phyloP scores from a whole-genome alignment of 192 early-diverging fungal genomes.

The Coemansia sp. region DNA sequence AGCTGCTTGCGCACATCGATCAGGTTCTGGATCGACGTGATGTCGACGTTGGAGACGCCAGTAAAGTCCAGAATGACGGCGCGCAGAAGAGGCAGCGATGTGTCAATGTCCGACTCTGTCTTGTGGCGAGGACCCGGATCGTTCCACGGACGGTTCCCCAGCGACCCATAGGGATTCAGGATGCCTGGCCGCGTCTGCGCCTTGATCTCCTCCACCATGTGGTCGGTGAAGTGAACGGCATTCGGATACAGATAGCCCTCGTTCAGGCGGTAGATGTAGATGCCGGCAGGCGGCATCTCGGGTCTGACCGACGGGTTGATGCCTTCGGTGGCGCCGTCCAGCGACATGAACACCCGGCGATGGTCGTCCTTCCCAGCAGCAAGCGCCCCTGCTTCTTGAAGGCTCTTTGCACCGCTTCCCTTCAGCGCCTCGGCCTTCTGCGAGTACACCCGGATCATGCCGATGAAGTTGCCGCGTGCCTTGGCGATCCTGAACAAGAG shows the following conservation, averaged over 20 bases:
- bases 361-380: not conserved
- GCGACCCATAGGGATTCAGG: conserved; percentile 44
- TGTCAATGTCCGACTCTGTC: conserved; percentile 44
- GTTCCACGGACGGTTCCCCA: conserved; percentile 61
- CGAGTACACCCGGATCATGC: conserved; percentile 41
- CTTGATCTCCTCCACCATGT: conserved; percentile 53
- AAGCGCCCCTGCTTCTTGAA: not conserved
- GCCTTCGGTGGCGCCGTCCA: conserved; percentile 53
- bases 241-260: conserved; percentile 54
- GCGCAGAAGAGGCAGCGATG: conserved; percentile 54
- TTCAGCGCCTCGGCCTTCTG: not conserved
- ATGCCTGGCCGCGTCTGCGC: conserved; percentile 51
- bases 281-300: conserved; percentile 22
- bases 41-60: conserved; percentile 75
- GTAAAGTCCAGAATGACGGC: conserved; percentile 83
- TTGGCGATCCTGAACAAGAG: conserved; percentile 77
- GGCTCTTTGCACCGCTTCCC: not conserved
- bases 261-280: conserved; percentile 53
- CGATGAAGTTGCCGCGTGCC: conserved; percentile 50
- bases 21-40: conserved; percentile 75
- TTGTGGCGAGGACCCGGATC: conserved; percentile 56
- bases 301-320: conserved; percentile 35
- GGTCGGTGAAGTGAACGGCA: conserved; percentile 53
- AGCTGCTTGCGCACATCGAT: conserved; percentile 64
- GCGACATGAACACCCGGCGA: conserved; percentile 70